These are phyloP conservation scores for Grifola frondosa DNA, from an alignment of 1,284 basidiomycete genomes.

Conservation along the genomic window DNA sequence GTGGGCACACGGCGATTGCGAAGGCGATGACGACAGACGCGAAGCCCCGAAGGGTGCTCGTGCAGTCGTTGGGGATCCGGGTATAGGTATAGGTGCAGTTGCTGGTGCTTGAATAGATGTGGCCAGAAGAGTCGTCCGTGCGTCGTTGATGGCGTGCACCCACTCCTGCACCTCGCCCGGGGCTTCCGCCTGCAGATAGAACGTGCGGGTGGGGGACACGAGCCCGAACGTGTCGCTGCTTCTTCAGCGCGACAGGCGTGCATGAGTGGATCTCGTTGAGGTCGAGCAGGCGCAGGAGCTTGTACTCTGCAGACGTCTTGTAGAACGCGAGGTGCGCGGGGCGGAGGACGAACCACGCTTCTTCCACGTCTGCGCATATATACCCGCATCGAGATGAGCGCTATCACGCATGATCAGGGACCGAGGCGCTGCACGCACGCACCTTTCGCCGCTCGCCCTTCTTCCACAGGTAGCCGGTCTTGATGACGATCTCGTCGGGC, in stretches of 20 bases:
- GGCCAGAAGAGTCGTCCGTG: slow-evolving; percentile 63
- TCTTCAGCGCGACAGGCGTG: slow-evolving; percentile 86
- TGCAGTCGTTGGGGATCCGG: slow-evolving; percentile 33
- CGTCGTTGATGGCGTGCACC: slow-evolving; percentile 82
- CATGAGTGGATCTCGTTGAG: slow-evolving; percentile 90
- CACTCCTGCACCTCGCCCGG: slow-evolving; percentile 77
- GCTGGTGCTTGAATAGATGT: slow-evolving; percentile 58
- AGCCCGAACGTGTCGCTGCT: slow-evolving; percentile 92
- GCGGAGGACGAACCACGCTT: slow-evolving; percentile 98
- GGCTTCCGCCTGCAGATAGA: slow-evolving; percentile 83
- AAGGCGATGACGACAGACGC: slow-evolving; percentile 34
- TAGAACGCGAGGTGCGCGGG: slow-evolving; percentile 94
- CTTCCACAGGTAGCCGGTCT: slow-evolving; percentile 84
- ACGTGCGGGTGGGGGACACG: slow-evolving; percentile 90
- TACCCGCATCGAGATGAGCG: slow-evolving; percentile 15
- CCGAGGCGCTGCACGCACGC: slow-evolving; percentile 23
- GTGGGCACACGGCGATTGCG: slow-evolving; percentile 32
- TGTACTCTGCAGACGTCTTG: slow-evolving; percentile 93
- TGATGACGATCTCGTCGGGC: slow-evolving; percentile 76
- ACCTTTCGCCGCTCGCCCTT: slow-evolving; percentile 95
- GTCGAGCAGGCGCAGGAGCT: slow-evolving; percentile 88
- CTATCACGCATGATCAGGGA: slow-evolving; percentile 12
- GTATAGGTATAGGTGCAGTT: slow-evolving; percentile 46
- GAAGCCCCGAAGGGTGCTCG: slow-evolving; percentile 12
- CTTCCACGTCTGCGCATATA: slow-evolving; percentile 83